These are phyloP conservation scores for Goffeauzyma gilvescens DNA, from an alignment of 768 basidiomycete genomes.

Conservation along the genomic window DNA sequence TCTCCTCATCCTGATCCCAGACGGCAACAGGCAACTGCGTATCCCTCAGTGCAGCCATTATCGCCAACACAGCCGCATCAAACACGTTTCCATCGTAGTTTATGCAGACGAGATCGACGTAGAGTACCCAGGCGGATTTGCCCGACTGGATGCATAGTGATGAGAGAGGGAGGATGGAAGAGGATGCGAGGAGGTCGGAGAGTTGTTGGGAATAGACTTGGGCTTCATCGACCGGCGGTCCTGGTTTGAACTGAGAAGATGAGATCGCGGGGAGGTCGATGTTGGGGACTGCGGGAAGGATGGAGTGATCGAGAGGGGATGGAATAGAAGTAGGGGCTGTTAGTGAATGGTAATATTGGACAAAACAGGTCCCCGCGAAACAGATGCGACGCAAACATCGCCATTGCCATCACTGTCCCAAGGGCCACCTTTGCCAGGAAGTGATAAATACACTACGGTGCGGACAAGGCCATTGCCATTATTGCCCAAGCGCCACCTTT, in stretches of 20 bases:
- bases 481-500: too few species aligned
- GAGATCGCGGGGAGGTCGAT: constrained; percentile 84
- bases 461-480: too few species aligned
- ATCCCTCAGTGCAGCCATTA: constrained; percentile 67
- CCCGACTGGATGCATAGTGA: constrained; percentile 62
- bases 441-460: too few species aligned
- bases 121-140: constrained; percentile 79
- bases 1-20: constrained; percentile 48
- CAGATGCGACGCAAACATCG: too few species aligned
- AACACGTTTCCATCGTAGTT: constrained; percentile 95
- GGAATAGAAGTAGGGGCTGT: too few species aligned
- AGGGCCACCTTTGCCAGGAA: too few species aligned
- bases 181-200: constrained; percentile 50
- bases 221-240: constrained; percentile 83
- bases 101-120: constrained; percentile 83
- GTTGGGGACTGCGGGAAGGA: constrained; percentile 53
- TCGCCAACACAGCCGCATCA: constrained; percentile 71
- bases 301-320: neutral
- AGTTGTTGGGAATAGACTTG: constrained; percentile 73
- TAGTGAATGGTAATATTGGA: too few species aligned
- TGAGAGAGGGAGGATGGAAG: constrained; percentile 40
- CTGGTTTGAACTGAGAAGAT: constrained; percentile 82
- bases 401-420: too few species aligned
- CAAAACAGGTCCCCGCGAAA: too few species aligned
- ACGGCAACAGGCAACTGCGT: constrained; percentile 53